Percentiles rank a stretch among this genome's conserved stretches.
These are phyloP conservation scores for Circinella minor DNA, from an alignment of 371 early-diverging fungal species.

Conservation along the genomic window DNA sequence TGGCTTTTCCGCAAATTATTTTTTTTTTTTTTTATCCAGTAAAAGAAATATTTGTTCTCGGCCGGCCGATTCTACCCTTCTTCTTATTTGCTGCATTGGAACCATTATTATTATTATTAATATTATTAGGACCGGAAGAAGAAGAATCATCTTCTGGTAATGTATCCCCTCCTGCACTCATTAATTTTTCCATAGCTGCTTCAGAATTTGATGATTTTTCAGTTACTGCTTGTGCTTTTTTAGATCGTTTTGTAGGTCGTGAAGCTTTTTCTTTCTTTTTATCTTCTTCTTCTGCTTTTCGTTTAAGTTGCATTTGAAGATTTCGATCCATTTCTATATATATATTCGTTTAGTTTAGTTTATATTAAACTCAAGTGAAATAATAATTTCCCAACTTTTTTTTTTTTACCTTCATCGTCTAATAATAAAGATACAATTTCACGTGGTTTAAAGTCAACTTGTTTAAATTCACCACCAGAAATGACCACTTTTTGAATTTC, in stretches of 20 bases:
- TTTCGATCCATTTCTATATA: slow-evolving; percentile 57
- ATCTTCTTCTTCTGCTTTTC: slow-evolving; percentile 65
- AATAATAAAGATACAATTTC: slow-evolving; percentile 88
- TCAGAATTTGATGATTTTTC: slow-evolving; percentile 6
- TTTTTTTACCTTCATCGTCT: slow-evolving; percentile 69
- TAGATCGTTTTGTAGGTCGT: slow-evolving; percentile 42
- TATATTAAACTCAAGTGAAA: neutral
- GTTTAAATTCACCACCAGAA: slow-evolving; percentile 88
- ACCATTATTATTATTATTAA: too few relatives aligned
- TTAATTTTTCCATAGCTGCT: slow-evolving; percentile 38
- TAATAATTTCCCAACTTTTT: neutral
- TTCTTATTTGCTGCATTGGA: slow-evolving; percentile 28
- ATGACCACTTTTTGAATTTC: slow-evolving; percentile 98
- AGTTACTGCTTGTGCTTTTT: slow-evolving; percentile 34
- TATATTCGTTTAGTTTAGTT: neutral
- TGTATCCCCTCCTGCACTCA: slow-evolving; percentile 48
- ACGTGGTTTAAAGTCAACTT: slow-evolving; percentile 83
- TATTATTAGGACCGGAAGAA: neutral
- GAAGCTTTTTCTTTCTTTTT: slow-evolving; percentile 36
- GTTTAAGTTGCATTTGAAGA: slow-evolving; percentile 62
- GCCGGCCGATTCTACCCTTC: slow-evolving; percentile 44
- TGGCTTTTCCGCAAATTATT: too few relatives aligned
- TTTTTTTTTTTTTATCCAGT: slow-evolving; percentile 22
- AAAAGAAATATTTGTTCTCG: slow-evolving; percentile 50
- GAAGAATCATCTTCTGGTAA: slow-evolving; percentile 33